A percentile compares a stretch with the other conserved stretches of the same genome.
These are phyloP conservation scores for Arachis stenosperma DNA, from an alignment of 306 rosid species.

Conservation along the genomic window DNA sequence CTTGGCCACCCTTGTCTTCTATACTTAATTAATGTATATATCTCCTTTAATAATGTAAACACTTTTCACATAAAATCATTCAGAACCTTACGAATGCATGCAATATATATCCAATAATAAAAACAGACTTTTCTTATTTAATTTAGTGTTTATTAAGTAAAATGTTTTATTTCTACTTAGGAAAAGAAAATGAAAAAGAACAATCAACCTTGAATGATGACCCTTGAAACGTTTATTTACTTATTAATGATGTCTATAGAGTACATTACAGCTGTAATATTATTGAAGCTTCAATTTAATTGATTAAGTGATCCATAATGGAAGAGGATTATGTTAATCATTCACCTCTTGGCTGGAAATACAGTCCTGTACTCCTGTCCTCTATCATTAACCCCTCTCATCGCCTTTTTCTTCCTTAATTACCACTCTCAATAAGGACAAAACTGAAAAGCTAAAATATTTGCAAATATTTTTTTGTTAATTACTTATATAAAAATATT, in stretches of 20 bases:
- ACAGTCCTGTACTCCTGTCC: background rate
- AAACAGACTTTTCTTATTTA: background rate
- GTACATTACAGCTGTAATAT: constrained; percentile 5
- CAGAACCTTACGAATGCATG: constrained; percentile 41
- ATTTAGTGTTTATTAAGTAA: constrained; percentile 4
- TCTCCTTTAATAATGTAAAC: constrained; percentile 38
- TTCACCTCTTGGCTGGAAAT: constrained; percentile 14
- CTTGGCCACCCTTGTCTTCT: constrained; percentile 46
- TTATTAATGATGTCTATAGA: background rate
- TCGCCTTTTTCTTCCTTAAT: background rate
- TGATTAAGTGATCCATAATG: background rate
- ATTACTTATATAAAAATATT: no score
- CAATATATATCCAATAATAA: constrained; percentile 31
- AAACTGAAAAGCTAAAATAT: constrained; percentile 29
- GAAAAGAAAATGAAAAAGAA: background rate
- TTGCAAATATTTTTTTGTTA: background rate
- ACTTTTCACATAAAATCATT: constrained; percentile 38
- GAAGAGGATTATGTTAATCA: background rate
- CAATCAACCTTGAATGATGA: constrained; percentile 22
- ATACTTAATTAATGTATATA: constrained; percentile 6
- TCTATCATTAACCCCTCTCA: background rate
- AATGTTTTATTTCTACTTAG: no score
- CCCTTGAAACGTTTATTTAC: background rate
- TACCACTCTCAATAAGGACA: constrained; percentile 16
- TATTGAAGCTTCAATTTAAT: no score